Evolutionary conservation across 108 stramenopile genomes (phyloP), one percentile per base, ranked within the genome.

Genomic region (Ochromonas danica): DNA sequence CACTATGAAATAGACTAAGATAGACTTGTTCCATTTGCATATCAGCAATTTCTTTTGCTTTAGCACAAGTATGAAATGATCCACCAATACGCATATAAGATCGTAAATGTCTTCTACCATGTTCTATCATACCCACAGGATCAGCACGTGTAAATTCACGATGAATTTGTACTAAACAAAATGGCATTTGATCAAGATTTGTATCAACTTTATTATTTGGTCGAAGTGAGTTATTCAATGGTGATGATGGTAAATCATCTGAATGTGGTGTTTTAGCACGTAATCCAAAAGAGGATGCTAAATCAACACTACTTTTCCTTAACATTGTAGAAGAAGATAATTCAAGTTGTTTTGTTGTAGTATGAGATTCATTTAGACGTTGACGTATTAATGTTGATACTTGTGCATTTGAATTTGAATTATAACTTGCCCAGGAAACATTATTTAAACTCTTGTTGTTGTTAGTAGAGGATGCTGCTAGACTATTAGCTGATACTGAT

Each of bases 131-230:
- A 51, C 22, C 22, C 6, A 14, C 45, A 51, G 45, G 14, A 51
- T 22, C 45, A 22, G 6, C 22, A 14, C 22, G 6, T 22, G 45
- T 22, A 51, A 14, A 51, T 51, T 51, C 45, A 10, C 72, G 43
- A 36, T 75, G 72, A 28, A 75, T 36, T 75, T 75, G 72, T 14
- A 75, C 41, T 41, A 75, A 75, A 27, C 14, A 28, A 60, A 75
- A 75, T 31, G 72, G 72, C 43, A 75, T 17, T 42, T 70, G 57
- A 25, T 60, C 25, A 25, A 60, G 57, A n/a, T n/a, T n/a, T n/a
- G n/a, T n/a, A n/a, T n/a, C n/a, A n/a, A n/a, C n/a, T n/a, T n/a
- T n/a, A n/a, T n/a, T n/a, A n/a, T n/a, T n/a, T n/a, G n/a, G n/a
- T n/a, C n/a, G n/a, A n/a, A n/a, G n/a, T n/a, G n/a, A n/a, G n/a